Evolutionary conservation across 108 stramenopile species (phyloP).

Genomic region (Schizochytrium sp.): DNA sequence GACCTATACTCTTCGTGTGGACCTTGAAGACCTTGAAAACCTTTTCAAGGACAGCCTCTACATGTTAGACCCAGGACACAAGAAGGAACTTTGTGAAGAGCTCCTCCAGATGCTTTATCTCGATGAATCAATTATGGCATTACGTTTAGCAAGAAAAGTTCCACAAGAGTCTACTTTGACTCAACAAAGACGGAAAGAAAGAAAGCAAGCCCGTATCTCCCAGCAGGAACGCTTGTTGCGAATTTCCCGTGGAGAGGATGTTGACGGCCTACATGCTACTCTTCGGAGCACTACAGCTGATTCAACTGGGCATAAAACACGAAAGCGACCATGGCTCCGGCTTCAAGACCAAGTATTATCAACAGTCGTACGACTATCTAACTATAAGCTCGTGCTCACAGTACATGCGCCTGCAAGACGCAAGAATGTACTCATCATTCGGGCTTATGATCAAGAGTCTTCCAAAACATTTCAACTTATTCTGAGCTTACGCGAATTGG

Average conservation of each 20-base stretch:
- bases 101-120: constrained; percentile 39
- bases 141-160: neutral
- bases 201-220: neutral
- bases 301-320: neutral
- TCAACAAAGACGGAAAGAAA: neutral
- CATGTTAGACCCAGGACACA: constrained; percentile 14
- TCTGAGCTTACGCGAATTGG: constrained; percentile 18
- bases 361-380: neutral
- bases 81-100: neutral
- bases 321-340: constrained; percentile 25
- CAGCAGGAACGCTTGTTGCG: neutral
- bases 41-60: constrained; percentile 18
- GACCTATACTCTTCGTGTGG: constrained; percentile 21
- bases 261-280: neutral
- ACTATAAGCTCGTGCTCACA: constrained; percentile 24
- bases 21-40: constrained; percentile 16
- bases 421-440: neutral
- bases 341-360: constrained; percentile 27
- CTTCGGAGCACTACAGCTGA: neutral
- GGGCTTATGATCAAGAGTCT: constrained; percentile 53
- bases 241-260: constrained; percentile 1
- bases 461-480: neutral
- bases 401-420: neutral
- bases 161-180: neutral
- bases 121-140: neutral